Evolutionary conservation across 305 asterid species (phyloP), one percentile per base, ranked within the genome.

Genomic region (Monarda citriodora): DNA sequence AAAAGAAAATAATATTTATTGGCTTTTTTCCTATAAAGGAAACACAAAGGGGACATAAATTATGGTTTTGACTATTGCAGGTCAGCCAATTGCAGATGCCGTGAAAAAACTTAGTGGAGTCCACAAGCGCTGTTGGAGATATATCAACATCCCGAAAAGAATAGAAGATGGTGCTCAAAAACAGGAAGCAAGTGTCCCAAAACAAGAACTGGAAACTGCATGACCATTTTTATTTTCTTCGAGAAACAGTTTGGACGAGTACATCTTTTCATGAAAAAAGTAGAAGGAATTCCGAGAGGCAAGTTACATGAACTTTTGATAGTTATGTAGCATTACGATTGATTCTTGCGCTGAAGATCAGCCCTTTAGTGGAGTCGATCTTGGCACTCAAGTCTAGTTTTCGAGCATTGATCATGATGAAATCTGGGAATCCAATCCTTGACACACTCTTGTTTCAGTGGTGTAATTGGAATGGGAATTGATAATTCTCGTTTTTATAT

Each of bases 61-160:
- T 56, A 60, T 45, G 3, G 60, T n/a, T 37, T 68, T 17, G 38
- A 63, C 50, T 50, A 51, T 46, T 60, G 70, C 78, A 76, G 81
- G 82, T 17, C 12, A 14, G 16, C 69, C 69, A 50, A 70, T 53
- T 56, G 82, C 82, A 45, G 79, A 73, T 67, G 79, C 79, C 21
- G 72, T 74, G 4, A 77, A 77, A 77, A 77, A 77, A 70, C 70
- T 77, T 31, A 77, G 79, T 1, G 82, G 82, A 31, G 82, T 77
- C 40, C 79, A 77, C 42, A 77, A 77, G 60, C 76, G 79, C 55
- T 80, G 83, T 67, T 80, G 86, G 86, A 77, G 48, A 58, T 80
- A 77, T 26, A 66, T 80, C 42, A 69, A 69, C 4, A 56, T 64
- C 53, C 10, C 59, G 1, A 66, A 72, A 50, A 60, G n/a, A 61